Conservation (phyloP, 768 basidiomycete genomes). For the Hydnomerulius pinastri region DNA sequence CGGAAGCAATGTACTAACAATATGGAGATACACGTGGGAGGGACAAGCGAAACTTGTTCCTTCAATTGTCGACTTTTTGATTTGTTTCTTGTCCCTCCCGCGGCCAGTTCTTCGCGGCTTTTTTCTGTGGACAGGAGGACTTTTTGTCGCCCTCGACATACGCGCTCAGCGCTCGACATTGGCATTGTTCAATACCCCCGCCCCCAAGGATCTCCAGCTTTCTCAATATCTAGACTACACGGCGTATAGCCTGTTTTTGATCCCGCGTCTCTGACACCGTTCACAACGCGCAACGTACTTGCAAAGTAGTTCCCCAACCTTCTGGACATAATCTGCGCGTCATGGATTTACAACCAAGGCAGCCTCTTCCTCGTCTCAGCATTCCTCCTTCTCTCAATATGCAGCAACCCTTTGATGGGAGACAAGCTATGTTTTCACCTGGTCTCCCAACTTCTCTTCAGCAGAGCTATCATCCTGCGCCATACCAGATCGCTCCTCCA, state of each 20-base stretch:
- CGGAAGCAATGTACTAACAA: too few relatives aligned
- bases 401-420: constrained; percentile 55
- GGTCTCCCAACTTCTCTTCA: constrained; percentile 61
- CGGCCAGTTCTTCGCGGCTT: constrained; percentile 1
- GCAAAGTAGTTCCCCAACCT: neutral
- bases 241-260: neutral
- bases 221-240: neutral
- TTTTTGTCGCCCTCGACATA: constrained; percentile 7
- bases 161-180: neutral
- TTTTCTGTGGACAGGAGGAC: neutral
- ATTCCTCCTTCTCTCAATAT: constrained; percentile 54
- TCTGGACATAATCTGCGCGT: constrained; percentile 10
- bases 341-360: constrained; percentile 44
- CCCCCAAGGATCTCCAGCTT: neutral
- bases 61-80: constrained; percentile 1
- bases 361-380: constrained; percentile 57
- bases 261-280: constrained; percentile 1
- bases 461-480: constrained; percentile 55
- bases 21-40: constrained; percentile 1
- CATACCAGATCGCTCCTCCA: constrained; percentile 44
- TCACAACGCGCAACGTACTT: neutral
- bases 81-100: constrained; percentile 1
- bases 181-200: constrained; percentile 3
- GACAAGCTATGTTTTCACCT: constrained; percentile 62
- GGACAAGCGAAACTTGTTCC: constrained; percentile 14